Evolutionary conservation across 2,329 filamentous ascomycete species (phyloP), one percentile per base, ranked within the genome.

Genomic region (Waltergamsia citrina): DNA sequence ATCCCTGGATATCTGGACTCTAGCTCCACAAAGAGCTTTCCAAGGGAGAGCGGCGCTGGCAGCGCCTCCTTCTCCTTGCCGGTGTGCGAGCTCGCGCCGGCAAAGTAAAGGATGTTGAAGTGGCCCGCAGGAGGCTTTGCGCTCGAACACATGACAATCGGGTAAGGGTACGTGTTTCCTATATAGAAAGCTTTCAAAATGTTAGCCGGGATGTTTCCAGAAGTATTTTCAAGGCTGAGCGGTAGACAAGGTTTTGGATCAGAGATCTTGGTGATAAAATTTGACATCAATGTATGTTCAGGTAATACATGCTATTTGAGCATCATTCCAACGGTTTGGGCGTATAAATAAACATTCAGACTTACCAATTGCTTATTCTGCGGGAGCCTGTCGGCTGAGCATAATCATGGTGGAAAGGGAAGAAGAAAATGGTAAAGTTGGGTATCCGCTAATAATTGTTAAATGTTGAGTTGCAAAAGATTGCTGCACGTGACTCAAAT

Each of bases 91-190:
- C 72, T 70, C 11, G 84, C 83, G 41, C 75, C 72, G 38, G 85
- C 85, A 59, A 93, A 93, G 60, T 90, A 93, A 36, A 92, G 73
- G 29, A 93, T 63, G 37, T 71, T 82, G 62, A 92, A 93, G 43
- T 84, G 71, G n/a, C 71, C 78, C 28, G 61, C 43, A 1, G 75
- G 73, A 9, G 71, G 56, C 40, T 67, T 71, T 0, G 65, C n/a
- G n/a, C n/a, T n/a, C n/a, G 50, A 2, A 54, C 43, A 20, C 57
- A 50, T 10, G 51, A 49, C 57, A 63, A n/a, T n/a, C n/a, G n/a
- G n/a, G n/a, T n/a, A n/a, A 64, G 16, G 28, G 41, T 23, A 29
- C n/a, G 23, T 19, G 24, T 19, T 19, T 17, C 29, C 20, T 21
- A n/a, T 12, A 32, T 28, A 26, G 16, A 23, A 32, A 25, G 10